A percentile compares a stretch with the other conserved stretches of the same genome.
Conservation (phyloP, 768 basidiomycete genomes). For the Xanthoconium purpureum region DNA sequence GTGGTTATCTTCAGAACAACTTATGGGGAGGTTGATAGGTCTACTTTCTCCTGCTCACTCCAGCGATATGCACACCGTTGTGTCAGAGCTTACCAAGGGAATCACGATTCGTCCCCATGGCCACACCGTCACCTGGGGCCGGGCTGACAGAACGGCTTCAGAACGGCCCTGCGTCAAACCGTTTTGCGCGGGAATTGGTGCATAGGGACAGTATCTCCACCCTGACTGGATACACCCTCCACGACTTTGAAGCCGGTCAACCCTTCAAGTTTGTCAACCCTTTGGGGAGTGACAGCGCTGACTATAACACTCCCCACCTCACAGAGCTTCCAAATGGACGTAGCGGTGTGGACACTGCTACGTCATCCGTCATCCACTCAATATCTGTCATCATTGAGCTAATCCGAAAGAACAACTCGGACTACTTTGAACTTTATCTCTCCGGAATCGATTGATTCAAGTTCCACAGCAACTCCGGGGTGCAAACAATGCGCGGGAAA, state of each 20-base stretch:
- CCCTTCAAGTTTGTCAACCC: slow-evolving; percentile 22
- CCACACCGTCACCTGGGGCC: slow-evolving; percentile 79
- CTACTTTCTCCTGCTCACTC: slow-evolving; percentile 77
- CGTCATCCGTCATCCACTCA: slow-evolving; percentile 81
- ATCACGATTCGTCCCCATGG: slow-evolving; percentile 96
- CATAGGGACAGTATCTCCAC: slow-evolving; percentile 64
- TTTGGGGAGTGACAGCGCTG: slow-evolving; percentile 9
- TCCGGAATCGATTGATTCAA: slow-evolving; percentile 86
- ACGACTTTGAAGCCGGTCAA: slow-evolving; percentile 45
- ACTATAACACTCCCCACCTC: slow-evolving; percentile 5
- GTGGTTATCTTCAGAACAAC: slow-evolving; percentile 85
- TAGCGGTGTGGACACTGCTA: no score
- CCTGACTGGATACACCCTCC: slow-evolving; percentile 73
- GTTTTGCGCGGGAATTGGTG: slow-evolving; percentile 86
- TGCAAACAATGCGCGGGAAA: slow-evolving; percentile 59
- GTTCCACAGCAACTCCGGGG: slow-evolving; percentile 70
- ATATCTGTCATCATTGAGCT: slow-evolving; percentile 90
- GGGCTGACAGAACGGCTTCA: slow-evolving; percentile 68
- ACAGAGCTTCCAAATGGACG: slow-evolving; percentile 39
- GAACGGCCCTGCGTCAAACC: slow-evolving; percentile 75
- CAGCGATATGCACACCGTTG: slow-evolving; percentile 77
- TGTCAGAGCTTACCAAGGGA: slow-evolving; percentile 88
- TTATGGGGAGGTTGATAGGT: slow-evolving; percentile 78
- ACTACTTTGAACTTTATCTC: slow-evolving; percentile 96
- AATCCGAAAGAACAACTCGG: slow-evolving; percentile 96